Evolutionary conservation across 2,329 filamentous ascomycete species (phyloP), one percentile per base, ranked within the genome.

Genomic region (Pseudocercospora musae): DNA sequence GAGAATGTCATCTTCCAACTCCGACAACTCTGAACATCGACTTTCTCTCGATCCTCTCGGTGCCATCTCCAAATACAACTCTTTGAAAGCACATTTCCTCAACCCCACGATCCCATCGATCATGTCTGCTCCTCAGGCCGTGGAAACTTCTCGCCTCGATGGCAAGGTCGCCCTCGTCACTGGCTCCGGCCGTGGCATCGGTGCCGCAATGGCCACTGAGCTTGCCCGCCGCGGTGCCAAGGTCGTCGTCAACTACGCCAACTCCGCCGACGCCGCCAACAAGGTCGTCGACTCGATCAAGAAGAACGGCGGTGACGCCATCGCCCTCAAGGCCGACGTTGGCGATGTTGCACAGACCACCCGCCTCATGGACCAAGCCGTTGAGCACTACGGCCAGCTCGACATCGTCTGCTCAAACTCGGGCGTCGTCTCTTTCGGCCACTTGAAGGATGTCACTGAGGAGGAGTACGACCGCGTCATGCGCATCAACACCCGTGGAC

Each of bases 321-420:
- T 84, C 13, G 82, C 87, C 64, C 79, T 90, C 78, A 83, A 87
- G 78, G 89, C 88, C 69, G 88, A 91, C 78, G 84, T 91, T 60
- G 82, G 84, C 67, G 80, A 89, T 64, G 83, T 89, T 50, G 75
- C 82, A 63, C 80, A 90, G 76, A 90, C 87, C 68, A 80, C 83
- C 59, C 76, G 77, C 63, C 78, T 91, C 69, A 89, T 91, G 79
- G 81, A 84, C 61, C 76, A 88, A 72, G 87, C 87, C 58, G 80
- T 87, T 66, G 78, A 79, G 69, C 80, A 84, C 75, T 91, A 87
- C 72, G 87, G 87, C 75, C 82, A 85, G 75, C 81, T 90, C 72
- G 81, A 90, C 78, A 88, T 90, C 69, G 87, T 88, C 71, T 86
- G 85, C 81, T 89, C 85, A 73, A 90, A 90, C 81, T 86, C 84